Evolutionary conservation across 192 early-diverging fungal species (phyloP), one percentile per base, ranked within the genome.

Genomic region (Cetraspora pellucida): DNA sequence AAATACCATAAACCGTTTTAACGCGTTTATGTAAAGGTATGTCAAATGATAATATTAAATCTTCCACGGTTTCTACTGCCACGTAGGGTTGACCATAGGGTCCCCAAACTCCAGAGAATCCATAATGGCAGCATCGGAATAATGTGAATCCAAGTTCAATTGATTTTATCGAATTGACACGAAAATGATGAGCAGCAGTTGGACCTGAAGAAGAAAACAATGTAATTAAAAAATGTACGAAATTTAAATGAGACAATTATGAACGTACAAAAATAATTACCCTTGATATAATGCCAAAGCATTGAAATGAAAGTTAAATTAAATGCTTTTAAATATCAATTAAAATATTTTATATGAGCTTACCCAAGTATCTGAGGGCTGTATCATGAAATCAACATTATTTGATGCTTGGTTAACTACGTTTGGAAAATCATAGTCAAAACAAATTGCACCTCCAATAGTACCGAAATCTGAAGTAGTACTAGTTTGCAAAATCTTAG

Each of bases 361-460:
- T 75, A 75, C 82, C 82, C 82, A 83, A 0, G 82, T 83, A 81
- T 82, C 82, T 44, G 77, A 80, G 25, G 84, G 78, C 63, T 85
- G 84, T 14, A 86, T 71, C 63, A 86, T 70, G 4, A 86, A 37
- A 60, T 82, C 72, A 11, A 83, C 82, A 1, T 79, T 68, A 23
- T 86, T 61, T 17, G 82, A 79, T 44, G 81, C 82, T 70, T 86
- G 82, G 0, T 78, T 75, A 47, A 86, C 81, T 49, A 83, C 79
- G 31, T 75, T 77, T n/a, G 77, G 79, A 27, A 86, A 86, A 69
- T 85, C 80, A 68, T 79, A 61, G 21, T 86, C 85, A 70, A 85
- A 83, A 46, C 84, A 83, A 43, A 85, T 83, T 7, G 82, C 80
- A 4, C 57, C 80, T 21, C 82, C 81, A 27, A 85, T 31, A 0